Base-by-base conservation (phyloP, 345 rosid species). In the Eucalyptus viminalis region DNA sequence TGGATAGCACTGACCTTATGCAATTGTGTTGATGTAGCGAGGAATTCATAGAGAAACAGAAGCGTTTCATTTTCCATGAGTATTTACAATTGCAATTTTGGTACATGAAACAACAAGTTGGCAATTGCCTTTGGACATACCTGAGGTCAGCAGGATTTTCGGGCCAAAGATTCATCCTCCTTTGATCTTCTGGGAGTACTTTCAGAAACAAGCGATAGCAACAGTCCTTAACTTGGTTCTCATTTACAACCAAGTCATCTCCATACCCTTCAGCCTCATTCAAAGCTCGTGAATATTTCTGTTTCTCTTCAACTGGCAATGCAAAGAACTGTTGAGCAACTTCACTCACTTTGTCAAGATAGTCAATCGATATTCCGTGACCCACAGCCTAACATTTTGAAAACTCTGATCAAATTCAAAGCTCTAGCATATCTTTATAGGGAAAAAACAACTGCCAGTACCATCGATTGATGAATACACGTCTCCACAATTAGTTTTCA, bases 261-360 rank as follows among this genome's bases (percentile, higher is more conserved):
- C 93, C 94, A 86, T 94, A 93, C 24, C 97, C 96, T 90, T 95
- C 92, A 10, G 90, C 86, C 58, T 91, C 93, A 51, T 90, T 90
- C 45, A 37, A 87, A 86, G 91, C 94, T 89, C 94, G 90, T 44
- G 86, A 88, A 89, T 88, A 91, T 43, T 92, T 92, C 43, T 88
- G 91, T 91, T 92, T 94, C 93, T 94, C 94, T 90, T 94, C 91
- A 88, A 43, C 43, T 31, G 94, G 91, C 50, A 93, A 92, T 27
- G 87, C 91, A 44, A 94, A 94, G 89, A 94, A 94, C 45, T 92
- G 91, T 49, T 88, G 88, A 9, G 94, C 88, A 43, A 91, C 92
- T 86, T 88, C 88, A 3, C 93, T 94, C n/a, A 95, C 88, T 54
- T 91, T 53, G 89, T 93, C 96, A 14, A 94, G 89, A 65, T 93